Evolutionary conservation across 2,329 filamentous ascomycete species (phyloP).

Genomic region (Chrysoporthe cubensis): DNA sequence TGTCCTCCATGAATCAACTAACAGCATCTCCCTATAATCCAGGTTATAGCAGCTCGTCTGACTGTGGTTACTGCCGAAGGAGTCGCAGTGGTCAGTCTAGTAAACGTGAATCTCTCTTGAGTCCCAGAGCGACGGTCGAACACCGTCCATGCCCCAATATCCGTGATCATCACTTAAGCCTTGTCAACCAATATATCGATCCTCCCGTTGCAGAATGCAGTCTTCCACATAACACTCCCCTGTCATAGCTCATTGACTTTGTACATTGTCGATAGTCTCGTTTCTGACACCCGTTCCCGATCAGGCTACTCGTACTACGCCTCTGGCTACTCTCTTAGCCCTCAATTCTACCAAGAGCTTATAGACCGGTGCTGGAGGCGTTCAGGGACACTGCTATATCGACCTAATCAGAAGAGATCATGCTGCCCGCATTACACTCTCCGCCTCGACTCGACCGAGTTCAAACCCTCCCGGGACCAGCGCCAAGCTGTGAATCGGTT

Average conservation of each 20-base stretch:
- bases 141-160: too few relatives aligned
- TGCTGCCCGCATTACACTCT: slow-evolving; percentile 95
- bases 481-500: slow-evolving; percentile 77
- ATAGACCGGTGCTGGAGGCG: slow-evolving; percentile 79
- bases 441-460: slow-evolving; percentile 67
- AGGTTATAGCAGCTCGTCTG: slow-evolving; percentile 58
- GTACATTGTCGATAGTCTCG: too few relatives aligned
- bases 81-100: slow-evolving; percentile 52
- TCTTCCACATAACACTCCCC: not conserved
- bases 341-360: slow-evolving; percentile 71
- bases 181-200: not conserved
- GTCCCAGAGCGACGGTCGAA: slow-evolving; percentile 5
- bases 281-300: slow-evolving; percentile 18
- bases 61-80: slow-evolving; percentile 57
- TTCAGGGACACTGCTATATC: slow-evolving; percentile 73
- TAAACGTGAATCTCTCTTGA: slow-evolving; percentile 47
- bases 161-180: not conserved
- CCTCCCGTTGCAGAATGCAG: not conserved
- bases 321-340: slow-evolving; percentile 61
- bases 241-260: not conserved
- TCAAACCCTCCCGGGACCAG: slow-evolving; percentile 72
- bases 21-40: not conserved
- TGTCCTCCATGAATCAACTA: not conserved
- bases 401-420: slow-evolving; percentile 75
- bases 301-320: slow-evolving; percentile 76